Evolutionary conservation across 495 filamentous ascomycete species (phyloP).

Genomic region (Tuber umbilicatum): DNA sequence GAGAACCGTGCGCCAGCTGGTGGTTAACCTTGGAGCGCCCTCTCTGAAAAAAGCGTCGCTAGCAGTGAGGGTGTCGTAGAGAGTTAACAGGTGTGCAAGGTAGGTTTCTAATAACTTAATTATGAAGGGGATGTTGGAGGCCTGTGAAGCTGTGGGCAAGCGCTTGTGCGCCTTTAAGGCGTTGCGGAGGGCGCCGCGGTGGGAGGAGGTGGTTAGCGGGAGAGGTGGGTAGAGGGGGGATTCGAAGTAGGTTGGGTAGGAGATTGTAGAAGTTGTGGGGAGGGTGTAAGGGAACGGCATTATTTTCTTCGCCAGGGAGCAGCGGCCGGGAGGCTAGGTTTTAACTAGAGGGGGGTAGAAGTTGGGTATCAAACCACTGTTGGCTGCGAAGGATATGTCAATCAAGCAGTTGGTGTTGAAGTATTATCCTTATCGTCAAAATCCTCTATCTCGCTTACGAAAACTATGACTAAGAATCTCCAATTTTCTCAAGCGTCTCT

Average conservation of each 20-base stretch:
- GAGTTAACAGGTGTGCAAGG: conserved; percentile 63
- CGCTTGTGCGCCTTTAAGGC: conserved; percentile 77
- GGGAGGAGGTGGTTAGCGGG: conserved; percentile 65
- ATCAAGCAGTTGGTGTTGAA: no score
- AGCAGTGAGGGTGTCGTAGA: conserved; percentile 43
- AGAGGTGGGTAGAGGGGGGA: conserved; percentile 76
- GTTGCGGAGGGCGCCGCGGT: conserved; percentile 69
- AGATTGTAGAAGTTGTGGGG: conserved; percentile 75
- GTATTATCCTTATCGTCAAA: not conserved
- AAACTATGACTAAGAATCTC: not conserved
- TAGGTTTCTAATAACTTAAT: conserved; percentile 65
- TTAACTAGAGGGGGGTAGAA: not conserved
- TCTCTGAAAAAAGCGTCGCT: conserved; percentile 61
- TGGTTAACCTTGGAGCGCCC: conserved; percentile 44
- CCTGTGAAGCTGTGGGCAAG: conserved; percentile 56
- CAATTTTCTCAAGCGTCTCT: no score
- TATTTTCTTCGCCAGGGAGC: conserved; percentile 18
- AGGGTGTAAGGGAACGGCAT: conserved; percentile 85
- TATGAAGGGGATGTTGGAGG: conserved; percentile 59
- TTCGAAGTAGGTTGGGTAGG: conserved; percentile 64
- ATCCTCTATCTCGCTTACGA: not conserved
- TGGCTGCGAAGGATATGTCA: not conserved
- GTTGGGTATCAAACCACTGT: not conserved
- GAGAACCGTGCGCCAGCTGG: conserved; percentile 71
- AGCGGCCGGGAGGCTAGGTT: not conserved